These are phyloP conservation scores for Leishmania tropica DNA, from an alignment of 208 protist genomes.

Conservation along the genomic window DNA sequence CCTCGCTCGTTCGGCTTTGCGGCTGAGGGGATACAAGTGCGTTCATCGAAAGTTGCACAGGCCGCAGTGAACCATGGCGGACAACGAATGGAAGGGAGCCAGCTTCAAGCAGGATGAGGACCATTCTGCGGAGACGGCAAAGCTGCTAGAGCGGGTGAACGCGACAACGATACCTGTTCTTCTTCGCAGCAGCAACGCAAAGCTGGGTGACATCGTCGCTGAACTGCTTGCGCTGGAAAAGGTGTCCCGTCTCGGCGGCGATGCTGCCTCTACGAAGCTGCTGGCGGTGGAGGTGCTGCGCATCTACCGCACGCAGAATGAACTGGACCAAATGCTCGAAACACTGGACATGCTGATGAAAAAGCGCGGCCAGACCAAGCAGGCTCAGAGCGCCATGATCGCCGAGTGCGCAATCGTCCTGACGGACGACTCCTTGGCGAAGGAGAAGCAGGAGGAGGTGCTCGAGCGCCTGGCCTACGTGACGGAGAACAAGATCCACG, in stretches of 20 bases:
- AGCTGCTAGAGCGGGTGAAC: constrained; percentile 77
- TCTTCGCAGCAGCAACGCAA: constrained; percentile 59
- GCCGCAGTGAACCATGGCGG: constrained; percentile 38
- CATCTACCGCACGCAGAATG: constrained; percentile 83
- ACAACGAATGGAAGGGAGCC: constrained; percentile 87
- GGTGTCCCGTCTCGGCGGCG: constrained; percentile 81
- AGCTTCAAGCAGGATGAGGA: constrained; percentile 91
- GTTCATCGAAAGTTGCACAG: not conserved
- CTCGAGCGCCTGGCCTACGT: constrained; percentile 91
- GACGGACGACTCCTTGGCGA: constrained; percentile 46
- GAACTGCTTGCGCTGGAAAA: constrained; percentile 92
- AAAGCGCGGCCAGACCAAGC: constrained; percentile 94
- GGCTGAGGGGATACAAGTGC: not conserved
- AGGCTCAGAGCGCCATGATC: constrained; percentile 93
- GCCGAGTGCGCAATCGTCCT: constrained; percentile 78
- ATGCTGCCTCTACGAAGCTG: constrained; percentile 73
- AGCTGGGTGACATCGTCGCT: constrained; percentile 78
- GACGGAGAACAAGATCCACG: constrained; percentile 96
- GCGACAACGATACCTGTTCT: constrained; percentile 76
- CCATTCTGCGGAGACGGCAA: constrained; percentile 62
- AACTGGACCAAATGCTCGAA: constrained; percentile 86
- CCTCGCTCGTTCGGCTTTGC: constrained; percentile 2
- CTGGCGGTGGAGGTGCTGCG: constrained; percentile 89
- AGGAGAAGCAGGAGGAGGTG: constrained; percentile 74
- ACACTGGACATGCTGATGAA: constrained; percentile 91